Base-by-base conservation (phyloP, 306 rosid species). In the Trichosanthes truncata region DNA sequence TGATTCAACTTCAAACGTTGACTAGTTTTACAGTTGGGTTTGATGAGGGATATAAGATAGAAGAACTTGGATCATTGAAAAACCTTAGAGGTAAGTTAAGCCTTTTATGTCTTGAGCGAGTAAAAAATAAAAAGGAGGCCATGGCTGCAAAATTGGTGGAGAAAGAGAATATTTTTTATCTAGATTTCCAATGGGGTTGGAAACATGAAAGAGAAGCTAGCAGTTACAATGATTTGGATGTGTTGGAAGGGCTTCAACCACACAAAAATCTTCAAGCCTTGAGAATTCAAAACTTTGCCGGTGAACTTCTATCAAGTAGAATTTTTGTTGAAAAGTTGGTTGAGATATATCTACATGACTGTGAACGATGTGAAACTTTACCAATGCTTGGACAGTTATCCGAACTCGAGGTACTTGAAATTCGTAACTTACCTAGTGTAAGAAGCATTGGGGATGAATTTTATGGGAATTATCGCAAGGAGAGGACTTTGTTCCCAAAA, bases 211-310 rank as follows among this genome's bases (percentile, higher is more conserved):
- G 79, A 51, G 79, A 48, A 51, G 59, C 29, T 7, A 51, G 31
- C 29, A 26, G 3, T n/a, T 33, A 31, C 29, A 35, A 33, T 48
- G 59, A 52, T 52, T 45, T 23, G 41, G 25, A 75, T 4, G 79
- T 75, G 26, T 33, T 75, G 61, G 62, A 75, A 52, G 79, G 79
- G 1, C 79, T 75, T 18, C 60, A 53, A 53, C 79, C 79, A 31
- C 79, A 75, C 45, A 20, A 33, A 31, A 75, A 75, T 36, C 59
- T 75, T 35, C 26, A 31, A 52, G 4, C 3, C 26, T 35, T 75
- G 41, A 35, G 6, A 35, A 75, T 75, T 52, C 45, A 31, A 17
- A 35, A 33, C 3, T 75, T 26, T 53, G 15, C 15, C 9, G 31
- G 79, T 14, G 29, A 75, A 10, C n/a, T 25, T 48, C 14, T 75